Evolutionary conservation across 2,329 filamentous ascomycete species (phyloP), one percentile per base, ranked within the genome.

Genomic region (Exophiala viscosa): DNA sequence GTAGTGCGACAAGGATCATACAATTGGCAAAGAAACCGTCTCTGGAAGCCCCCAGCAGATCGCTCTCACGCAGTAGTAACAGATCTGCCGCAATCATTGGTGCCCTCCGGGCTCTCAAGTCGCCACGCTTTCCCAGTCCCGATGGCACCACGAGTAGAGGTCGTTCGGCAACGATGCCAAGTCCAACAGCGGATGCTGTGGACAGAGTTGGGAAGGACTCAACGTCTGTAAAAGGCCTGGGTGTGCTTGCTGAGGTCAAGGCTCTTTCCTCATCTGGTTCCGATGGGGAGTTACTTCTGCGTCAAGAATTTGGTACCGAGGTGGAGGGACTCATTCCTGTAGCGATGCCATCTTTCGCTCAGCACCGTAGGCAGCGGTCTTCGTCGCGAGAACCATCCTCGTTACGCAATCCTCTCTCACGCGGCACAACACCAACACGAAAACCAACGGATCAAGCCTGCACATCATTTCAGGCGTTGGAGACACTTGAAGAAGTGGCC

Each of bases 361-460:
- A 67, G 48, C 69, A 72, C 42, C 68, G 71, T 17, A 66, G 67
- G 28, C 57, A 69, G 50, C 69, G 67, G 35, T 65, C 66, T 11
- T 63, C 56, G 7, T 57, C 57, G 4, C 58, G 59, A 2, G 66
- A 67, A 40, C 55, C 55, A 11, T 59, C 62, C 1, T 66, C 66
- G 6, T 54, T 64, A 4, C 62, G 58, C 34, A 65, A 58, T 40
- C 64, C 62, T 9, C 56, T 70, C 5, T 66, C 65, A 10, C 55
- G 68, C 18, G 62, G 66, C 32, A 43, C 43, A 1, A 44, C 41
- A 11, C 35, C 42, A 42, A 49, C 38, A 51, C 42, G 23, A 20
- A 15, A 15, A 15, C 23, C 13, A 28, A 48, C 17, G 39, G 43
- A 49, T 42, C 47, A 38, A 11, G 35, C 40, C 32, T 36, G 15